Conservation (phyloP, 192 early-diverging fungal species). For the Spizellomyces sp. region DNA sequence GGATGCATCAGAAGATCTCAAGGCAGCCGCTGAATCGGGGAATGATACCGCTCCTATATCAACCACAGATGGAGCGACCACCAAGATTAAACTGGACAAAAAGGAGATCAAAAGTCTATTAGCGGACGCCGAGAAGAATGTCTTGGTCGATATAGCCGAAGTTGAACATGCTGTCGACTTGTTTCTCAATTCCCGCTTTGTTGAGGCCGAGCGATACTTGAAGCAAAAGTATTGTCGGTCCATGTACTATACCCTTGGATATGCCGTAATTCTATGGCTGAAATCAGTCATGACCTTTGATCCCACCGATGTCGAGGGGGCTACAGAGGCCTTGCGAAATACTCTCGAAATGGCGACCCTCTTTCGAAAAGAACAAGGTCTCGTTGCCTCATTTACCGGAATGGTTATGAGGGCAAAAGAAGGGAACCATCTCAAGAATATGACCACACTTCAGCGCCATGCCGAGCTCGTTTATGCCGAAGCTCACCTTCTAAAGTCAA, state of each 20-base stretch:
- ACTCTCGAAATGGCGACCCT: slow-evolving; percentile 63
- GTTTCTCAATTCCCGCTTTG: slow-evolving; percentile 78
- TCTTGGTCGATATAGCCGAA: slow-evolving; percentile 56
- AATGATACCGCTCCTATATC: not conserved
- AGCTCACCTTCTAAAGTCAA: slow-evolving; percentile 68
- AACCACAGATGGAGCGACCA: not conserved
- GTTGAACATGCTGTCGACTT: slow-evolving; percentile 67
- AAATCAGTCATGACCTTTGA: slow-evolving; percentile 81
- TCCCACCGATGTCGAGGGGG: slow-evolving; percentile 62
- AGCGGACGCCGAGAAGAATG: slow-evolving; percentile 22
- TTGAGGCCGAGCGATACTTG: slow-evolving; percentile 65
- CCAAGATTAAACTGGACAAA: slow-evolving; percentile 7
- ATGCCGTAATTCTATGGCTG: slow-evolving; percentile 69
- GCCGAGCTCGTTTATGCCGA: slow-evolving; percentile 87
- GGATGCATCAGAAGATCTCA: slow-evolving; percentile 6
- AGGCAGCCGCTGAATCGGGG: not conserved
- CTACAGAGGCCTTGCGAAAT: slow-evolving; percentile 62
- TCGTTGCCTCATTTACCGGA: slow-evolving; percentile 37
- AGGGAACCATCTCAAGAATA: slow-evolving; percentile 47
- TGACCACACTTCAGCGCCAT: slow-evolving; percentile 65
- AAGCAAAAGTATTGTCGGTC: slow-evolving; percentile 46
- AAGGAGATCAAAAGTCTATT: slow-evolving; percentile 20
- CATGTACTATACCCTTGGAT: slow-evolving; percentile 75
- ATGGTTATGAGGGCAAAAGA: slow-evolving; percentile 51
- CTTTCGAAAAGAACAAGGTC: slow-evolving; percentile 57